A percentile compares a stretch with the other conserved stretches of the same genome.
phyloP scores from a whole-genome alignment of 1,284 basidiomycete species.

The Xerocomus nothofagi region DNA sequence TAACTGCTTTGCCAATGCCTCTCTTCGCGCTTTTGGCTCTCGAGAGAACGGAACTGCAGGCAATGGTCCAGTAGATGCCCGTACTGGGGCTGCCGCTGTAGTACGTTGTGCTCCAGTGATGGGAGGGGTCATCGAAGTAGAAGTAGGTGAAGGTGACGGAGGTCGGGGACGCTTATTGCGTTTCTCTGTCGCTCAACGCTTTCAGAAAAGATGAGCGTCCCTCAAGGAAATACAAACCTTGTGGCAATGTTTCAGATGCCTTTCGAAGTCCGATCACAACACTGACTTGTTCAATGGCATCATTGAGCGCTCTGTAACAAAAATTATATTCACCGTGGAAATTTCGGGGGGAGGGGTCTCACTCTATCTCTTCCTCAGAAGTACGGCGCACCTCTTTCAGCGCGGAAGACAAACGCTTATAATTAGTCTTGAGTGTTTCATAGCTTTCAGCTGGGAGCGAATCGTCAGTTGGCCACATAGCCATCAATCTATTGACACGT shows the following conservation, averaged over 20 bases:
- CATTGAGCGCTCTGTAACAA: slow-evolving; percentile 59
- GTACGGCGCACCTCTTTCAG: slow-evolving; percentile 60
- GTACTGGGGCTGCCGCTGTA: slow-evolving; percentile 45
- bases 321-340: slow-evolving; percentile 11
- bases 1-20: slow-evolving; percentile 58
- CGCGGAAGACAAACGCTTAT: slow-evolving; percentile 60
- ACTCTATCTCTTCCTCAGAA: slow-evolving; percentile 67
- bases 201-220: neutral
- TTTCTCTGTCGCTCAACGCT: slow-evolving; percentile 49
- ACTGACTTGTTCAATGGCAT: slow-evolving; percentile 64
- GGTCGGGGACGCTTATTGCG: slow-evolving; percentile 71
- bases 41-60: slow-evolving; percentile 56
- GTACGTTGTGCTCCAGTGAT: slow-evolving; percentile 42
- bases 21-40: slow-evolving; percentile 63
- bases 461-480: slow-evolving; percentile 71
- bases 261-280: slow-evolving; percentile 70
- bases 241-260: slow-evolving; percentile 58
- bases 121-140: slow-evolving; percentile 40
- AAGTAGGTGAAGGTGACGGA: slow-evolving; percentile 59
- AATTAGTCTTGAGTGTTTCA: slow-evolving; percentile 59
- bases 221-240: slow-evolving; percentile 44
- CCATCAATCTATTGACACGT: slow-evolving; percentile 68
- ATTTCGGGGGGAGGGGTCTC: slow-evolving; percentile 26
- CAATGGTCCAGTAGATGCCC: slow-evolving; percentile 57
- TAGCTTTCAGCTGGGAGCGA: slow-evolving; percentile 63